Evolutionary conservation across 306 rosid species (phyloP), one percentile per base, ranked within the genome.

Genomic region (Adenanthera pavonina): DNA sequence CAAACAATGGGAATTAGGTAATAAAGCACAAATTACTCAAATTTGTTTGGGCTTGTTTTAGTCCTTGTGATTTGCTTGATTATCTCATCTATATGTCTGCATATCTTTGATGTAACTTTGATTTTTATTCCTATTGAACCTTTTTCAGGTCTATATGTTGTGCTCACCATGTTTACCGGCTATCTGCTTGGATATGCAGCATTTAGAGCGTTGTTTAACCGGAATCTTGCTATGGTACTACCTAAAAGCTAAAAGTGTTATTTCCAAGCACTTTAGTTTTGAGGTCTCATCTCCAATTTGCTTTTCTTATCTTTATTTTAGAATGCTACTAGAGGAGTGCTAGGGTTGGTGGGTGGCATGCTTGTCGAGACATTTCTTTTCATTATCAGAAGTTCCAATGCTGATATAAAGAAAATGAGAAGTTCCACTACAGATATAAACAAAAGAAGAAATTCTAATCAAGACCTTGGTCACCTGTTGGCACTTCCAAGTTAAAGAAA

Each of bases 251-350:
- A 35, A 68, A 53, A 44, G n/a, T 48, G 12, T 57, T 69, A 80
- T 47, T 40, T 36, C 41, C n/a, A 16, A 52, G 54, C 56, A 47
- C 41, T 84, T 71, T 20, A 20, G 36, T 46, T 79, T 14, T 80
- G 69, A 72, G 17, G 25, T 43, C 51, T 65, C 57, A 54, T 81
- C 33, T 33, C 52, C 11, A 44, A 9, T 19, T 56, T 16, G 8
- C n/a, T 59, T 65, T 3, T 41, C 77, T 61, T 57, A 36, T 81
- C 73, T 57, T 43, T 77, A 12, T 74, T 54, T 72, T 92, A 94
- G 95, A 94, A 90, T 87, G 92, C 97, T 83, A 94, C 97, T 69
- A 97, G 98, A 84, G 97, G 98, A 66, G 86, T 91, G 81, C 90
- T 92, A 15, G 97, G 98, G 82, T 85, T 92, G 87, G 93, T 91